These are phyloP conservation scores for Avicennia marina DNA, from an alignment of 257 asterid genomes.

Conservation along the genomic window DNA sequence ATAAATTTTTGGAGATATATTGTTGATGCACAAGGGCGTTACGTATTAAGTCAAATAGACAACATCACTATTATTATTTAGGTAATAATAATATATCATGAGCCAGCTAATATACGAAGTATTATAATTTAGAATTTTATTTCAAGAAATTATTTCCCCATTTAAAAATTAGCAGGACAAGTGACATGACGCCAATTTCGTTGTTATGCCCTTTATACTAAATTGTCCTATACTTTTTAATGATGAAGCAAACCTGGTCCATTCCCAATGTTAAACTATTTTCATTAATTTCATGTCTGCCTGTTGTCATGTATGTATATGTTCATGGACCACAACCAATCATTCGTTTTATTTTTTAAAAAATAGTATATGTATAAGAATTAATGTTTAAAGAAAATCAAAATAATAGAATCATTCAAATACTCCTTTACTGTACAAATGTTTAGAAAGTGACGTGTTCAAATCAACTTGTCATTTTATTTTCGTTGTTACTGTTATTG, in stretches of 20 bases:
- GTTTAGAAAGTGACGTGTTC: not conserved
- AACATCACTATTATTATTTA: no score
- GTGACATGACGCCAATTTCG: no score
- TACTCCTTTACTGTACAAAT: not conserved
- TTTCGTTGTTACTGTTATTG: no score
- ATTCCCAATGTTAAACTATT: conserved; percentile 12
- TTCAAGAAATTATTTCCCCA: not conserved
- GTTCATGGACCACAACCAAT: conserved; percentile 21
- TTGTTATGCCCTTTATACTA: not conserved
- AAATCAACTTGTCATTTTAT: no score
- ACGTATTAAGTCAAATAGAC: no score
- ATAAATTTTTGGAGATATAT: no score
- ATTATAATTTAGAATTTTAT: no score
- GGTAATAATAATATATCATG: no score
- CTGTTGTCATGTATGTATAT: conserved; percentile 13
- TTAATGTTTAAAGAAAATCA: not conserved
- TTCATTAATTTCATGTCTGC: conserved; percentile 33
- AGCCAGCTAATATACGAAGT: no score
- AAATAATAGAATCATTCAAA: not conserved
- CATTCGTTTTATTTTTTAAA: conserved; percentile 9
- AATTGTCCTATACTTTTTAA: conserved; percentile 1
- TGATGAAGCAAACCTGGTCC: conserved; percentile 15
- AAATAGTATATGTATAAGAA: not conserved
- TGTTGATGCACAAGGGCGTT: no score
- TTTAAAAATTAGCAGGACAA: no score